Base-by-base conservation (phyloP, 345 rosid genomes). In the Kernera saxatilis region DNA sequence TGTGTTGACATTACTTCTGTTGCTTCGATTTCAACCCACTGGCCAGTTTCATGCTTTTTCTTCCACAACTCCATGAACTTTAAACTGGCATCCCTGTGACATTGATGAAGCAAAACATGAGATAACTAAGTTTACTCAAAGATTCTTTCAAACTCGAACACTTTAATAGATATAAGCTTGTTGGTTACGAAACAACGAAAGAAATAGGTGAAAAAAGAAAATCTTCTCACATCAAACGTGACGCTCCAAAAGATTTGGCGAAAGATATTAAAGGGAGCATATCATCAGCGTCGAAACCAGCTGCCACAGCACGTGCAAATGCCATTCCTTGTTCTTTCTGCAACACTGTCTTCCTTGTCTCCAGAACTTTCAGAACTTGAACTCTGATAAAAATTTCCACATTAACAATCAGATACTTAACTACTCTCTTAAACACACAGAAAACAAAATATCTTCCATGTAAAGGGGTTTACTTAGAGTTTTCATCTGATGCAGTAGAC, bases 321-420 rank as follows among this genome's bases (percentile, higher is more conserved):
- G 98, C 98, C 99, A 95, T 95, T 33, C 98, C 99, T 85, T 95
- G 99, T 83, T 95, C 99, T 78, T 92, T 92, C 84, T 85, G 98
- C 67, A 95, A 81, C 71, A 80, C 82, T 50, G 76, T 79, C 83
- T 64, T 88, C 53, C 99, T 85, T 40, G 93, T 86, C 86, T 90
- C 98, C 70, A 95, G 77, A 73, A 88, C 97, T 85, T 84, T 90
- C 84, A 88, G 61, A 68, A 92, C 97, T 79, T 95, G 93, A 71
- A 81, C 87, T 83, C 98, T 95, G 73, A 46, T 69, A 17, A 72
- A 30, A 29, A 64, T 61, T 64, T 43, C 30, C 49, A 43, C 55
- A 72, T 43, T 44, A 53, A 15, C 45, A n/a, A 18, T 36, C 8
- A 65, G 50, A 54, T 36, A 56, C 55, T n/a, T 18, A 22, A n/a